These are phyloP conservation scores for Serendipita sp. DNA, from an alignment of 768 basidiomycete genomes.

Conservation along the genomic window DNA sequence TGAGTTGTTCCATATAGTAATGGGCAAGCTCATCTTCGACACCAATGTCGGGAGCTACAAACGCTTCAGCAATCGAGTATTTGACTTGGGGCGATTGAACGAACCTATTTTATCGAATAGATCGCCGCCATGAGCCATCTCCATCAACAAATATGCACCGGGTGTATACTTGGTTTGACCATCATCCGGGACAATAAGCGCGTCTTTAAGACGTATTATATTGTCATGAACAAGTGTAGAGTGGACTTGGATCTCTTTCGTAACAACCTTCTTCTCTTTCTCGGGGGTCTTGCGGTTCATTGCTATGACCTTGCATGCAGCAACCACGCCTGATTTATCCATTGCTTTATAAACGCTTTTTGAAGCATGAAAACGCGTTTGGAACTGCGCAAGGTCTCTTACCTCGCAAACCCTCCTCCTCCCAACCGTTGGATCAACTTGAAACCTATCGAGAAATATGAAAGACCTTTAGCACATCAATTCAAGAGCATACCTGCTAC, in stretches of 20 bases:
- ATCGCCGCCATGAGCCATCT: constrained; percentile 86
- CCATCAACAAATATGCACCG: constrained; percentile 84
- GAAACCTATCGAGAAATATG: constrained; percentile 34
- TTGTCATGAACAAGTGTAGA: constrained; percentile 59
- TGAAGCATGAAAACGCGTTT: not conserved
- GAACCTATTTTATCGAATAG: constrained; percentile 96
- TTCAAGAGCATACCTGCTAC: not conserved
- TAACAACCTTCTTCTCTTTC: constrained; percentile 58
- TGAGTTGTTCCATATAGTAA: constrained; percentile 73
- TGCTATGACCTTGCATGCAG: constrained; percentile 74
- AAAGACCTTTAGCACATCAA: not conserved
- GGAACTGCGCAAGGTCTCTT: constrained; percentile 16
- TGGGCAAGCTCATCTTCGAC: constrained; percentile 78
- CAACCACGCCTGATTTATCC: constrained; percentile 48
- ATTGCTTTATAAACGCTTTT: constrained; percentile 71
- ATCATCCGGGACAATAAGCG: constrained; percentile 39
- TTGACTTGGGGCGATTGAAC: constrained; percentile 16
- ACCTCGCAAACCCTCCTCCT: constrained; percentile 81
- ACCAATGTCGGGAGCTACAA: constrained; percentile 75
- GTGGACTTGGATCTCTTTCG: constrained; percentile 90
- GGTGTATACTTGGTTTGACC: constrained; percentile 37
- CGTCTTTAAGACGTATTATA: constrained; percentile 72
- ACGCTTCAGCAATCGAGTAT: not conserved
- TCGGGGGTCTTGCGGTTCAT: constrained; percentile 48
- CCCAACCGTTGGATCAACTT: constrained; percentile 61